phyloP scores from a whole-genome alignment of 352 stramenopile species.

The Pythium rishiriense region DNA sequence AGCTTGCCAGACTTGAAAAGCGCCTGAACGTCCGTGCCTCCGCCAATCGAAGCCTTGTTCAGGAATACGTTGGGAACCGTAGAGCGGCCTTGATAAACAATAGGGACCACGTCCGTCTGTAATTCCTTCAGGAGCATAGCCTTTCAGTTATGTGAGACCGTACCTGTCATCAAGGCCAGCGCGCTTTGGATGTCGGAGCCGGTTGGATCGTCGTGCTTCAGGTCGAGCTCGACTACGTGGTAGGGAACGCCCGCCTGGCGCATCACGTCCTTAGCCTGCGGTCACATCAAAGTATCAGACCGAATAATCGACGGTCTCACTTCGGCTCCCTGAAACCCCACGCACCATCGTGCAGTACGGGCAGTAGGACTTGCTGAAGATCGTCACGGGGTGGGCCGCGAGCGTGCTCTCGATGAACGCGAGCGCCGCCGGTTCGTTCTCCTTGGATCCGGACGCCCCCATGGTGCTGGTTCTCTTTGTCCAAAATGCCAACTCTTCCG shows the following conservation, averaged over 20 bases:
- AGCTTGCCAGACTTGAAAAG: conserved; percentile 87
- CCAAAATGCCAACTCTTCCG: background rate
- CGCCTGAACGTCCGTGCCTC: conserved; percentile 92
- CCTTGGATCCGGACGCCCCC: conserved; percentile 15
- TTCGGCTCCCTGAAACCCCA: background rate
- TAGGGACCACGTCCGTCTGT: too few relatives aligned
- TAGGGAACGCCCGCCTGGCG: conserved; percentile 50
- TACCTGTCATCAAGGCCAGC: conserved; percentile 86
- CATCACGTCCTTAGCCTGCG: conserved; percentile 87
- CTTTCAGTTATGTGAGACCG: conserved; percentile 2
- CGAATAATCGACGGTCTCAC: background rate
- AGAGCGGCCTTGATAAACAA: conserved; percentile 77
- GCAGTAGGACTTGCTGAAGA: conserved; percentile 95
- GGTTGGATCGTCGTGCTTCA: conserved; percentile 48
- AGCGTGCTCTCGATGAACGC: conserved; percentile 59
- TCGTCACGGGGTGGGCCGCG: conserved; percentile 47
- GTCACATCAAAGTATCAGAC: background rate
- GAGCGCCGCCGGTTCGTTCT: conserved; percentile 52
- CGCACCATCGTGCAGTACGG: conserved; percentile 88
- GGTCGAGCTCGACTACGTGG: conserved; percentile 69
- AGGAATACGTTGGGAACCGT: conserved; percentile 98
- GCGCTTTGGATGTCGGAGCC: conserved; percentile 88
- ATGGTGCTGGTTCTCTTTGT: background rate
- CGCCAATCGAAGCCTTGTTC: conserved; percentile 91
- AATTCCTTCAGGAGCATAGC: too few relatives aligned